Evolutionary conservation across 306 rosid genomes (phyloP).

Genomic region (Vachellia collinsii): DNA sequence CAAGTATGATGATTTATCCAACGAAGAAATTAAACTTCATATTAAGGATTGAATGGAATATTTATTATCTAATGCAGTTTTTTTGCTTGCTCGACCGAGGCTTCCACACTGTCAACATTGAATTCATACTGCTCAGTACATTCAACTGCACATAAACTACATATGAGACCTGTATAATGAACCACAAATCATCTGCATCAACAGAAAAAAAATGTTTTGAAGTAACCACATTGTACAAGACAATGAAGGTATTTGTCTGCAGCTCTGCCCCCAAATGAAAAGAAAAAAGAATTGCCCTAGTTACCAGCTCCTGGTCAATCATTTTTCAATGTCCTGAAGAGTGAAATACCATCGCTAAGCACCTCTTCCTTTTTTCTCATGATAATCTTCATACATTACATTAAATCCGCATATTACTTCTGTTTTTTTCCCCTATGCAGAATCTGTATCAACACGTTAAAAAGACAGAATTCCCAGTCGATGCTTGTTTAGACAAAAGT

Average conservation of each 20-base stretch:
- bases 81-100: background rate
- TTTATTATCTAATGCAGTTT: background rate
- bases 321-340: slow-evolving; percentile 38
- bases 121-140: background rate
- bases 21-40: too few relatives aligned
- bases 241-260: slow-evolving; percentile 1
- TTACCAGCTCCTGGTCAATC: slow-evolving; percentile 28
- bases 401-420: slow-evolving; percentile 28
- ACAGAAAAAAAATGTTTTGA: background rate
- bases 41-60: too few relatives aligned
- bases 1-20: too few relatives aligned
- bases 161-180: background rate
- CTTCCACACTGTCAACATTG: background rate
- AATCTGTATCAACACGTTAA: slow-evolving; percentile 45
- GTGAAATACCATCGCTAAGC: slow-evolving; percentile 32
- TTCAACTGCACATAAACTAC: background rate
- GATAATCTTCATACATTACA: slow-evolving; percentile 46
- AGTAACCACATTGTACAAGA: slow-evolving; percentile 11
- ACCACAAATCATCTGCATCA: slow-evolving; percentile 2
- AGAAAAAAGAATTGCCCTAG: slow-evolving; percentile 1
- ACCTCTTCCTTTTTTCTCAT: slow-evolving; percentile 31
- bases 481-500: slow-evolving; percentile 31
- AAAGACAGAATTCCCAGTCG: slow-evolving; percentile 19
- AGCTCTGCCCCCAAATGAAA: background rate
- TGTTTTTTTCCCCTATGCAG: slow-evolving; percentile 26